phyloP scores from a whole-genome alignment of 768 basidiomycete genomes.

The Pisolithus marmoratus region DNA sequence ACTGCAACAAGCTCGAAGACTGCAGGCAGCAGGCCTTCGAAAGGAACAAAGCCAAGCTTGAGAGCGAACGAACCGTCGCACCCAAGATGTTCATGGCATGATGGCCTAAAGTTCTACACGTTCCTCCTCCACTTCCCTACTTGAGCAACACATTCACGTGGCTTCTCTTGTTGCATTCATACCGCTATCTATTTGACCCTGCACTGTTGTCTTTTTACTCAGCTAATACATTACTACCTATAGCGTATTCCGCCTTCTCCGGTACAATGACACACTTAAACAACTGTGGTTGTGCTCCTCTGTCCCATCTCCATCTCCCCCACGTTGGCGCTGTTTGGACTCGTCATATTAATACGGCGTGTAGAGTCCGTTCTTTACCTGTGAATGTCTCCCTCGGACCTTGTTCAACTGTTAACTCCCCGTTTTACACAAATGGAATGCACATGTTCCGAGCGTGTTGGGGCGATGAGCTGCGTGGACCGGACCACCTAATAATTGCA shows the following conservation, averaged over 20 bases:
- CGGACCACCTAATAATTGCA: too few species aligned
- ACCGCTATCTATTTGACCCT: constrained; percentile 11
- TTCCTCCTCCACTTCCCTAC: constrained; percentile 6
- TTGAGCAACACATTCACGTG: background rate
- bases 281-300: background rate
- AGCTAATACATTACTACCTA: constrained; percentile 22
- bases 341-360: background rate
- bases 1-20: constrained; percentile 75
- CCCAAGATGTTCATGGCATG: constrained; percentile 82
- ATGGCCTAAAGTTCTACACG: constrained; percentile 10
- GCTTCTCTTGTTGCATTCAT: background rate
- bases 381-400: background rate
- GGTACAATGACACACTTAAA: constrained; percentile 7
- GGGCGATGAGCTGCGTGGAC: background rate
- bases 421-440: background rate
- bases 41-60: constrained; percentile 80
- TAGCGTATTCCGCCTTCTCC: constrained; percentile 12
- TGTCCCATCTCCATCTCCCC: background rate
- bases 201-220: constrained; percentile 14
- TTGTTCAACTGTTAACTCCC: background rate
- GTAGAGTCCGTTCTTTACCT: background rate
- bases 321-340: background rate
- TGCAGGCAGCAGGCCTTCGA: constrained; percentile 87
- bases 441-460: background rate
- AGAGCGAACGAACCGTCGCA: constrained; percentile 82